Evolutionary conservation across 2,329 filamentous ascomycete genomes (phyloP).

Genomic region (Colletotrichum aenigma): DNA sequence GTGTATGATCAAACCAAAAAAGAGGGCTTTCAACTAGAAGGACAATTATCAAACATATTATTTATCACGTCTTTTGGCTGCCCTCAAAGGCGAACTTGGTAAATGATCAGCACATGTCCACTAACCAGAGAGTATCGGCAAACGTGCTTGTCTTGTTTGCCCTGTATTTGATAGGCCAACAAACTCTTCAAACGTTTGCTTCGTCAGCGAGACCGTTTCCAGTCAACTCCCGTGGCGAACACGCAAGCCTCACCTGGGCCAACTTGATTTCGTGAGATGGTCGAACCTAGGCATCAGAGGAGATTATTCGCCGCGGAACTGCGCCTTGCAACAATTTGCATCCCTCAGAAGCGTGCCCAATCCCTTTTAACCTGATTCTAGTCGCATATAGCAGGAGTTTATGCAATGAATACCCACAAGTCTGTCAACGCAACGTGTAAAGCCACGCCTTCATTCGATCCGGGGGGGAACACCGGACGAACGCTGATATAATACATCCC

Average conservation of each 20-base stretch:
- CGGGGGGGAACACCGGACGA: not conserved
- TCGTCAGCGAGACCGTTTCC: not conserved
- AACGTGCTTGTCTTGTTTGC: not conserved
- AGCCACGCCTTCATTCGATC: not conserved
- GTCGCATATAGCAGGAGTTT: not conserved
- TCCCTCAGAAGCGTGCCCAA: not conserved
- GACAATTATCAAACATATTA: slow-evolving; percentile 7
- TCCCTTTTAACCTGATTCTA: not conserved
- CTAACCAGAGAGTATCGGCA: not conserved
- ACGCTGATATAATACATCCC: not conserved
- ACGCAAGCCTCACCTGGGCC: not conserved
- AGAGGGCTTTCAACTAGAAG: slow-evolving; percentile 5
- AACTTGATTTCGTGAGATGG: not conserved
- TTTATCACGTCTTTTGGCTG: not conserved
- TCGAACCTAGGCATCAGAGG: not conserved
- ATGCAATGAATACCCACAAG: not conserved
- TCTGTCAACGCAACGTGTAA: not conserved
- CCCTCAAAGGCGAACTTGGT: not conserved
- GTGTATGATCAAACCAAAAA: slow-evolving; percentile 14
- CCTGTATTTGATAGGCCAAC: not conserved
- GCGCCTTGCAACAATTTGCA: not conserved
- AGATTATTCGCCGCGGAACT: not conserved
- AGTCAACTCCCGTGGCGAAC: not conserved
- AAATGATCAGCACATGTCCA: not conserved
- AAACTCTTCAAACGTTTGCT: not conserved